These are phyloP conservation scores for Colletotrichum coccodes DNA, from an alignment of 2,329 filamentous ascomycete genomes.

Conservation along the genomic window DNA sequence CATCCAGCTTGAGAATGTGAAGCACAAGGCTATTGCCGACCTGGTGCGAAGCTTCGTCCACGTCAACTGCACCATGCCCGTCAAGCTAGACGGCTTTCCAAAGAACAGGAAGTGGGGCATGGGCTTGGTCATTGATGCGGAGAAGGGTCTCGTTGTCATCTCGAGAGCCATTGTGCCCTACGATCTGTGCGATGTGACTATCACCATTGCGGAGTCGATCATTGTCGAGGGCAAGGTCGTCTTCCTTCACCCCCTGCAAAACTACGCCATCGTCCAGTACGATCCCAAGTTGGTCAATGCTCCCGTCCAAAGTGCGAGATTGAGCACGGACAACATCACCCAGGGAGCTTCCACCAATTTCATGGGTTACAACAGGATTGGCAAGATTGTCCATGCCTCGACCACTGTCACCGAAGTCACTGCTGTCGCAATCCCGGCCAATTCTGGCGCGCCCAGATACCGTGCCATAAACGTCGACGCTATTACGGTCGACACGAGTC, in stretches of 20 bases:
- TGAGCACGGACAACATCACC: slow-evolving; percentile 84
- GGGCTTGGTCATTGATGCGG: slow-evolving; percentile 96
- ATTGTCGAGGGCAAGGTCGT: slow-evolving; percentile 94
- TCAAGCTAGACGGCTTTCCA: slow-evolving; percentile 98
- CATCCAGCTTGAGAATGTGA: slow-evolving; percentile 89
- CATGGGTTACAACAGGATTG: slow-evolving; percentile 97
- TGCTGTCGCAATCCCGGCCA: slow-evolving; percentile 94
- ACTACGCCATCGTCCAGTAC: slow-evolving; percentile 96
- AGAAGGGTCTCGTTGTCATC: slow-evolving; percentile 93
- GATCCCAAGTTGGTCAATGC: slow-evolving; percentile 94
- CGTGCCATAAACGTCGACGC: slow-evolving; percentile 96
- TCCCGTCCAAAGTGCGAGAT: slow-evolving; percentile 87
- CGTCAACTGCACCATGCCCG: slow-evolving; percentile 89
- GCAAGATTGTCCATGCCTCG: slow-evolving; percentile 91
- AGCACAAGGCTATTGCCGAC: slow-evolving; percentile 89
- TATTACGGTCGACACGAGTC: slow-evolving; percentile 93
- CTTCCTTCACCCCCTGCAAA: slow-evolving; percentile 96
- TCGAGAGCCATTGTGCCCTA: slow-evolving; percentile 95
- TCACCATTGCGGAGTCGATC: slow-evolving; percentile 97
- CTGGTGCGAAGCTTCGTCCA: slow-evolving; percentile 95
- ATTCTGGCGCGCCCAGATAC: slow-evolving; percentile 90
- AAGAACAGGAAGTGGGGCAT: slow-evolving; percentile 95
- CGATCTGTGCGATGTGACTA: slow-evolving; percentile 93
- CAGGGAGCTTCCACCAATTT: slow-evolving; percentile 96
- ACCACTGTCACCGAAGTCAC: slow-evolving; percentile 98